phyloP scores from a whole-genome alignment of 805 yeast species.

The Debaryomyces hansenii region DNA sequence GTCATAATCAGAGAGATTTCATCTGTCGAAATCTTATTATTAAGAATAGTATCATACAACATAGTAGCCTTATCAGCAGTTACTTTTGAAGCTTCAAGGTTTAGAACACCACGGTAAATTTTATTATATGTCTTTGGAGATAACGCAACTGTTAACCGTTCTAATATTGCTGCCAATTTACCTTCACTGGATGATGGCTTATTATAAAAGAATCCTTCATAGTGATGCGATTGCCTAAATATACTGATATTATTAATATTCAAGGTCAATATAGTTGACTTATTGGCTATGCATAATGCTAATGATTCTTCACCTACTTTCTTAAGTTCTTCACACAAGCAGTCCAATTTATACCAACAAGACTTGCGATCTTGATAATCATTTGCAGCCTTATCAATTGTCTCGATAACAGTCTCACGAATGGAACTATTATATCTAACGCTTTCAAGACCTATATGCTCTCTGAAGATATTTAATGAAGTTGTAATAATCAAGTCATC shows the following conservation, averaged over 20 bases:
- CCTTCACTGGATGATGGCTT: slow-evolving; percentile 10
- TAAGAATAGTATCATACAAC: slow-evolving; percentile 22
- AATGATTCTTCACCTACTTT: slow-evolving; percentile 62
- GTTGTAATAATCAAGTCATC: slow-evolving; percentile 50
- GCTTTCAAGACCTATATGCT: slow-evolving; percentile 26
- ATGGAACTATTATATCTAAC: slow-evolving; percentile 11
- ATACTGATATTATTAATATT: slow-evolving; percentile 36
- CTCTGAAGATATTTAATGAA: slow-evolving; percentile 51
- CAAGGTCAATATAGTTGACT: slow-evolving; percentile 17
- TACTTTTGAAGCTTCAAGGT: slow-evolving; percentile 8
- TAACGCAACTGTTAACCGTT: slow-evolving; percentile 19
- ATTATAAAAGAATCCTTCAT: slow-evolving; percentile 21
- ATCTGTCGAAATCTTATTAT: slow-evolving; percentile 23
- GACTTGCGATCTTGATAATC: slow-evolving; percentile 32
- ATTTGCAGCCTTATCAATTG: slow-evolving; percentile 18
- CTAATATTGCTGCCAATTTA: slow-evolving; percentile 20
- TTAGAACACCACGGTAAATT: slow-evolving; percentile 15
- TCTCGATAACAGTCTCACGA: slow-evolving; percentile 28
- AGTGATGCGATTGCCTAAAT: slow-evolving; percentile 31
- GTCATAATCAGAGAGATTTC: slow-evolving; percentile 20
- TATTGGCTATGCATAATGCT: slow-evolving; percentile 33
- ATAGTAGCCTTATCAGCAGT: slow-evolving; percentile 16
- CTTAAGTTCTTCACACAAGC: slow-evolving; percentile 70
- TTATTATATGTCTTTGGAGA: slow-evolving; percentile 31
- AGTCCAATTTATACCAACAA: slow-evolving; percentile 69